Evolutionary conservation across 768 basidiomycete genomes (phyloP).

Genomic region (Candolleomyces aberdarensis): DNA sequence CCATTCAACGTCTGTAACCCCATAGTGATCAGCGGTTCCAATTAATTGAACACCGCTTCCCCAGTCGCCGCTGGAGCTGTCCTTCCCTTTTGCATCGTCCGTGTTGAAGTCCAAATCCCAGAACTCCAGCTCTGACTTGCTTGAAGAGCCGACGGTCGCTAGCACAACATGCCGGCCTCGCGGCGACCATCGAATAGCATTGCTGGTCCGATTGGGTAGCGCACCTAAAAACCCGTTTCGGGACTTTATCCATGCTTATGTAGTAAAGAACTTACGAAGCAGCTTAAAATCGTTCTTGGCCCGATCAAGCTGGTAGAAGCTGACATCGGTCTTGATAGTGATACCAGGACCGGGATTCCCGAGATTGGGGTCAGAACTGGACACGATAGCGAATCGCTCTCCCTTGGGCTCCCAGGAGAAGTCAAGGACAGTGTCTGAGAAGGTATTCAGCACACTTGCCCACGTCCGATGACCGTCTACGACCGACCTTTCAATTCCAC

Average conservation of each 20-base stretch:
- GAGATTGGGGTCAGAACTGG: conserved; percentile 90
- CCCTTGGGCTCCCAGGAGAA: conserved; percentile 99
- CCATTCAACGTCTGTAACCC: conserved; percentile 97
- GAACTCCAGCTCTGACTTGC: conserved; percentile 97
- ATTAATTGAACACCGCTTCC: conserved; percentile 84
- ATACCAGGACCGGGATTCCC: conserved; percentile 87
- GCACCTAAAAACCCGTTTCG: conserved; percentile 45
- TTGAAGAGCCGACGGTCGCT: conserved; percentile 92
- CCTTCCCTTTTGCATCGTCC: conserved; percentile 51
- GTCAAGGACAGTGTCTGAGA: conserved; percentile 83
- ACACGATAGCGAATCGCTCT: conserved; percentile 93
- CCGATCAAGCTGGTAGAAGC: conserved; percentile 93
- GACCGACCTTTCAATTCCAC: conserved; percentile 88
- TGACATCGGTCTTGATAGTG: conserved; percentile 94
- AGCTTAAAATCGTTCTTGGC: conserved; percentile 92
- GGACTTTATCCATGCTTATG: conserved; percentile 2
- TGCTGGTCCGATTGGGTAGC: conserved; percentile 79
- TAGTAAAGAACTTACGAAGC: conserved; percentile 55
- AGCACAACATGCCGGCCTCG: conserved; percentile 94
- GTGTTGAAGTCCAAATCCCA: conserved; percentile 94
- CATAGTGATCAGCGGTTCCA: conserved; percentile 90
- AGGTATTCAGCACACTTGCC: conserved; percentile 11
- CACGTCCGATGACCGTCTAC: neutral
- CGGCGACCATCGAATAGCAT: conserved; percentile 96
- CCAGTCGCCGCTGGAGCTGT: conserved; percentile 67